A percentile compares a stretch with the other conserved stretches of the same genome.
Evolutionary conservation across 108 stramenopile species (phyloP).

Genomic region (Discostella pseudostelligera): DNA sequence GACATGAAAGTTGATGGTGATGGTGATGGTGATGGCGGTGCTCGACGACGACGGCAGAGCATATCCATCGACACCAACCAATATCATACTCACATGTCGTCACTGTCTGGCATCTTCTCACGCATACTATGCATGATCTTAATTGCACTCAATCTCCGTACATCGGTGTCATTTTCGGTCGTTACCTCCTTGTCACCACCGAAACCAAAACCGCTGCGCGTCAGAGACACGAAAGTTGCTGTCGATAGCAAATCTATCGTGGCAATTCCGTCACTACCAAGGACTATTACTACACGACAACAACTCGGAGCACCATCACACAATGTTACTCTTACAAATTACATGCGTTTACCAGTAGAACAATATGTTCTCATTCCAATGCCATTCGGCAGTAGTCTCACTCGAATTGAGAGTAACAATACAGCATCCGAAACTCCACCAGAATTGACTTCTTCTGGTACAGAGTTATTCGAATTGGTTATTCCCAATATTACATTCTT

Average conservation of each 20-base stretch:
- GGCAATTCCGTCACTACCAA: not conserved
- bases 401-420: conserved; percentile 1
- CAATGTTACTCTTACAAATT: conserved; percentile 34
- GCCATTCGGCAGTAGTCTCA: conserved; percentile 43
- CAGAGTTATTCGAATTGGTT: conserved; percentile 32
- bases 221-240: conserved; percentile 33
- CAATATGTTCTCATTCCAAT: conserved; percentile 51
- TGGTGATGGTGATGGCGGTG: too few species aligned
- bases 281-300: conserved; percentile 11
- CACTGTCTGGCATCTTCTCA: not conserved
- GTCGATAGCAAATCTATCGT: conserved; percentile 26
- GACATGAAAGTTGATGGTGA: too few species aligned
- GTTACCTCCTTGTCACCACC: not conserved
- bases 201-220: not conserved
- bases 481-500: conserved; percentile 46
- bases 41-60: too few species aligned
- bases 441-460: not conserved
- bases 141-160: conserved; percentile 1
- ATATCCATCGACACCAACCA: not conserved
- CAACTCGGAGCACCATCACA: conserved; percentile 15
- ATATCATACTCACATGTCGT: not conserved
- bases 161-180: conserved; percentile 12
- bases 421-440: not conserved
- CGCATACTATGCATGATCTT: not conserved
- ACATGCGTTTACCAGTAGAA: conserved; percentile 49